Percentiles rank a stretch among this genome's conserved stretches.
phyloP scores from a whole-genome alignment of 2,329 filamentous ascomycete genomes.

The Exophiala xenobiotica region DNA sequence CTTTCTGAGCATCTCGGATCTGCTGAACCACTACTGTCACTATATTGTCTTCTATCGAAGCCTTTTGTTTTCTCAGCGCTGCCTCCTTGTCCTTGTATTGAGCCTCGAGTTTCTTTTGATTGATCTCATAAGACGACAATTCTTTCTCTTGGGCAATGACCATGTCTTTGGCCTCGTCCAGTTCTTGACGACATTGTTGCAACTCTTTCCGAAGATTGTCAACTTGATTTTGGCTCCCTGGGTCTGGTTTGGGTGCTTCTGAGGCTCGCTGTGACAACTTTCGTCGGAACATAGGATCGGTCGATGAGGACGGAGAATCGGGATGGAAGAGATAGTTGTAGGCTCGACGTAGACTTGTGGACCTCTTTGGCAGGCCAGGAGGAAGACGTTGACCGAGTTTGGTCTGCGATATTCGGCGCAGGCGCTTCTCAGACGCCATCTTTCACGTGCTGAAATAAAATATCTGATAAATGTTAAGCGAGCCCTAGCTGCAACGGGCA shows the following conservation, averaged over 20 bases:
- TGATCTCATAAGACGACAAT: slow-evolving; percentile 22
- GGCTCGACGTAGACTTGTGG: slow-evolving; percentile 20
- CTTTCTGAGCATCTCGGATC: slow-evolving; percentile 25
- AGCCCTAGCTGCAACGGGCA: slow-evolving; percentile 3
- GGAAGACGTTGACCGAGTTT: slow-evolving; percentile 14
- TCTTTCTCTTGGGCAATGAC: slow-evolving; percentile 24
- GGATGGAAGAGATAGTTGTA: slow-evolving; percentile 27
- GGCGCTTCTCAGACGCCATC: slow-evolving; percentile 26
- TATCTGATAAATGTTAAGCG: slow-evolving; percentile 5
- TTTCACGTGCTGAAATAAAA: not conserved
- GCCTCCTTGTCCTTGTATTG: slow-evolving; percentile 26
- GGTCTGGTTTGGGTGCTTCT: slow-evolving; percentile 4
- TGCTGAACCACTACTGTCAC: slow-evolving; percentile 25
- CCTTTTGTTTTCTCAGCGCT: slow-evolving; percentile 19
- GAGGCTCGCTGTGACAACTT: slow-evolving; percentile 11
- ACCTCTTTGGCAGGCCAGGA: slow-evolving; percentile 16
- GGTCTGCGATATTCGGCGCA: slow-evolving; percentile 23
- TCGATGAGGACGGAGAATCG: slow-evolving; percentile 5
- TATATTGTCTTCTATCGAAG: slow-evolving; percentile 26
- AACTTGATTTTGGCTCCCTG: slow-evolving; percentile 2
- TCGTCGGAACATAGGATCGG: slow-evolving; percentile 2
- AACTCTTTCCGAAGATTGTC: slow-evolving; percentile 20
- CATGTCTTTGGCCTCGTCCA: slow-evolving; percentile 23
- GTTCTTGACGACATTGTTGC: slow-evolving; percentile 26
- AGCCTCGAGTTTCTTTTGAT: slow-evolving; percentile 34